Evolutionary conservation across 352 stramenopile genomes (phyloP).

Genomic region (Phytopythium cucurbitacearum): DNA sequence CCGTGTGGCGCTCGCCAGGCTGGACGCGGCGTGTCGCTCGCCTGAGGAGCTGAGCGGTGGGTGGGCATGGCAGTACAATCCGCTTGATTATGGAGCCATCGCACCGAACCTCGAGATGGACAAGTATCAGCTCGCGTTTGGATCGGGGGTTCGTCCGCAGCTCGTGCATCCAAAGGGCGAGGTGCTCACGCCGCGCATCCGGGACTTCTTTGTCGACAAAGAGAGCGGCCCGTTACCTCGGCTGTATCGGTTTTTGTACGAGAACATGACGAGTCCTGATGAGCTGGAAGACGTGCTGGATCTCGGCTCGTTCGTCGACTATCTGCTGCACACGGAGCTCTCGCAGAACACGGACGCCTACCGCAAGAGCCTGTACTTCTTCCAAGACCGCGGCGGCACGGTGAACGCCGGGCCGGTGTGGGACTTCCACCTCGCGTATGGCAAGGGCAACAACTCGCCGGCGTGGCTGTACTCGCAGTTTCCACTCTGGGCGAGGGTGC

Average conservation of each 20-base stretch:
- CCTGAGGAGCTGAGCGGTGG: constrained; percentile 30
- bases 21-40: constrained; percentile 21
- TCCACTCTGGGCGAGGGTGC: constrained; percentile 25
- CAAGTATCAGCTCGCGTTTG: constrained; percentile 31
- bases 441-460: constrained; percentile 11
- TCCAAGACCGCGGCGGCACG: constrained; percentile 29
- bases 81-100: constrained; percentile 4
- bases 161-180: constrained; percentile 16
- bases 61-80: constrained; percentile 64
- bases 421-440: constrained; percentile 40
- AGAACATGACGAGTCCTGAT: constrained; percentile 25
- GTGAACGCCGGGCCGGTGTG: constrained; percentile 36
- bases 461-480: constrained; percentile 26
- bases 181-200: constrained; percentile 26
- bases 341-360: constrained; percentile 36
- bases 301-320: constrained; percentile 37
- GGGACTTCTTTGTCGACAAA: constrained; percentile 26
- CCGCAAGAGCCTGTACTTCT: constrained; percentile 29
- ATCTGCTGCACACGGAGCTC: constrained; percentile 37
- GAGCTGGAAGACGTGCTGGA: constrained; percentile 17
- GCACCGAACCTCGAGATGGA: constrained; percentile 30
- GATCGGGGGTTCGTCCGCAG: constrained; percentile 17
- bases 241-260: constrained; percentile 25
- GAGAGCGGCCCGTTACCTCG: constrained; percentile 19
- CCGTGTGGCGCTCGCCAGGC: constrained; percentile 38